Evolutionary conservation across 2,329 filamentous ascomycete species (phyloP), one percentile per base, ranked within the genome.

Genomic region (Cadophora luteo-olivacea): DNA sequence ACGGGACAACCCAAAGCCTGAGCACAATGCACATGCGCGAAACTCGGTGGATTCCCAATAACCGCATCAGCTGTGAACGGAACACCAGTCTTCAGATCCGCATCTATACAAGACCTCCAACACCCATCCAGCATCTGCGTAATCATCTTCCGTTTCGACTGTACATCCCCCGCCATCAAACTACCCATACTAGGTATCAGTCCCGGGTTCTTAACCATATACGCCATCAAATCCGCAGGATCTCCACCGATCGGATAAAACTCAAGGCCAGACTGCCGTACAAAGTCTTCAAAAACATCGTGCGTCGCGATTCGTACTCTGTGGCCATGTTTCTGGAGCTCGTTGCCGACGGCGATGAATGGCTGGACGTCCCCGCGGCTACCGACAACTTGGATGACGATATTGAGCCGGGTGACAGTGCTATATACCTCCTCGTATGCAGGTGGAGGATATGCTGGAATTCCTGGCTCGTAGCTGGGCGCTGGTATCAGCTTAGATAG

Each of bases 141-240:
- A 63, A 96, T 92, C 33, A 91, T 91, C 69, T 85, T 87, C 16
- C 92, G 85, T 41, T 92, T 85, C 78, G 89, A 89, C 57, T 85
- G 88, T 61, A 97, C 87, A 75, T 95, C 92, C 2, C 92, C 92
- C 69, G 85, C 90, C 68, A 87, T 88, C 61, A 96, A 80, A 0
- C 90, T 89, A 61, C 93, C 88, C 70, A 94, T 87, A 0, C 90
- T 90, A 1, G 93, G 93, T 87, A 96, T 92, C 36, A 97, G 82
- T 0, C 92, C 92, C 0, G 93, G 92, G 73, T 95, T 91, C 79
- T 93, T 94, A 58, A 95, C 92, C 92, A 95, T 96, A 76, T 94
- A 96, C 11, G 92, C 91, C 91, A 93, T 93, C 52, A 93, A 82
- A 73, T 91, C 86, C 1, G 87, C 85, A 0, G 91, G 91, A 75